Evolutionary conservation across 2,329 filamentous ascomycete genomes (phyloP).

Genomic region (Pyrenophora teres): DNA sequence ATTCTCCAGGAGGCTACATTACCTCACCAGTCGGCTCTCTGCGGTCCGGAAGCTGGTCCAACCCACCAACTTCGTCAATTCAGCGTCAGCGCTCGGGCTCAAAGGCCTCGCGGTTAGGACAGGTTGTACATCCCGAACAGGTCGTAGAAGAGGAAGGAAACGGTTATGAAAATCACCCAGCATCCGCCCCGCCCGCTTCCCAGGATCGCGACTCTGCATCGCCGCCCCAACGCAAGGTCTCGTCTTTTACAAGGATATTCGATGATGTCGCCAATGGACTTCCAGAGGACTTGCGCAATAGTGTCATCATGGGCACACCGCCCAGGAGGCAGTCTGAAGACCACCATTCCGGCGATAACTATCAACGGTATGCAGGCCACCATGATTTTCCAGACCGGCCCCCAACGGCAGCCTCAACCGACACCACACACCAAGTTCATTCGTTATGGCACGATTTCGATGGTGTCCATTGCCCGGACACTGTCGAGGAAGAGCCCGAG

Average conservation of each 20-base stretch:
- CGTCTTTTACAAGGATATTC: conserved; percentile 46
- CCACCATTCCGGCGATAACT: conserved; percentile 5
- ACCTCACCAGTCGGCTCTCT: conserved; percentile 70
- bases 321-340: conserved; percentile 15
- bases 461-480: conserved; percentile 72
- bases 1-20: conserved; percentile 70
- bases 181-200: conserved; percentile 15
- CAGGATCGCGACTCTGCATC: conserved; percentile 2
- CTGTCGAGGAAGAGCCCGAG: conserved; percentile 37
- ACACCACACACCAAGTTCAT: conserved; percentile 68
- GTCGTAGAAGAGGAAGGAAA: conserved; percentile 24
- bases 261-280: conserved; percentile 45
- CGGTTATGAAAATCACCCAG: conserved; percentile 12
- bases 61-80: conserved; percentile 31
- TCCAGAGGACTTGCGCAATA: conserved; percentile 37
- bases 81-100: conserved; percentile 48
- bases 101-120: conserved; percentile 48
- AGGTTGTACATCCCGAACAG: conserved; percentile 48
- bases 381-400: conserved; percentile 51
- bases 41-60: conserved; percentile 54
- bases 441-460: conserved; percentile 80
- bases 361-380: conserved; percentile 18
- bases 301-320: conserved; percentile 16
- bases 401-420: conserved; percentile 60
- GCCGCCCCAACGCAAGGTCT: conserved; percentile 33